Percentiles rank a stretch among this genome's conserved stretches.
Evolutionary conservation across 164 flowering plant species (phyloP).

Genomic region (Dillenia turbinata): DNA sequence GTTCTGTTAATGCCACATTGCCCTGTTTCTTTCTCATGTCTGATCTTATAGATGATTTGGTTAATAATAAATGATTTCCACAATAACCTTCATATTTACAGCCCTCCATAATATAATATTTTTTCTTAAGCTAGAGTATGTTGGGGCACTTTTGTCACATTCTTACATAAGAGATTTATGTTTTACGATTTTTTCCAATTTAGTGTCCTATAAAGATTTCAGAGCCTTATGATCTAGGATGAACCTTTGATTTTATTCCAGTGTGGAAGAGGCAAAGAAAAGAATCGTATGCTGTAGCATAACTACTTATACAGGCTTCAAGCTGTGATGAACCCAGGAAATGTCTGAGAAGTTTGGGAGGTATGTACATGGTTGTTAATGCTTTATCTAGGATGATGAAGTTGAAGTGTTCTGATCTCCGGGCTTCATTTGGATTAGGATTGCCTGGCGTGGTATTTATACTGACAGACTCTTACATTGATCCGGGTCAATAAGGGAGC

Average conservation of each 20-base stretch:
- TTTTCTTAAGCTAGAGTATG: neutral
- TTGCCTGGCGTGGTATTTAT: conserved; percentile 88
- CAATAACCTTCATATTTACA: neutral
- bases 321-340: conserved; percentile 69
- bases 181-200: neutral
- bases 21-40: too few species aligned
- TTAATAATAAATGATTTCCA: too few species aligned
- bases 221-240: neutral
- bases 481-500: conserved; percentile 85
- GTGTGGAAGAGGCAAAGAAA: conserved; percentile 88
- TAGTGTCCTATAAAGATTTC: too few species aligned
- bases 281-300: conserved; percentile 97
- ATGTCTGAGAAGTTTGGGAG: conserved; percentile 74
- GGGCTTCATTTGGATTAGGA: conserved; percentile 34
- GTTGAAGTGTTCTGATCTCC: neutral
- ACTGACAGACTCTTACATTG: conserved; percentile 92
- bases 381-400: neutral
- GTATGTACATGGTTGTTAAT: conserved; percentile 23
- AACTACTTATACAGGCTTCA: conserved; percentile 88
- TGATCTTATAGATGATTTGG: too few species aligned
- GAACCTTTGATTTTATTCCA: conserved; percentile 14
- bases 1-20: too few species aligned
- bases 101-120: neutral
- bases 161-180: neutral
- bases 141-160: too few species aligned